Conservation (phyloP, 257 asterid species). For the Jacaranda copaia region DNA sequence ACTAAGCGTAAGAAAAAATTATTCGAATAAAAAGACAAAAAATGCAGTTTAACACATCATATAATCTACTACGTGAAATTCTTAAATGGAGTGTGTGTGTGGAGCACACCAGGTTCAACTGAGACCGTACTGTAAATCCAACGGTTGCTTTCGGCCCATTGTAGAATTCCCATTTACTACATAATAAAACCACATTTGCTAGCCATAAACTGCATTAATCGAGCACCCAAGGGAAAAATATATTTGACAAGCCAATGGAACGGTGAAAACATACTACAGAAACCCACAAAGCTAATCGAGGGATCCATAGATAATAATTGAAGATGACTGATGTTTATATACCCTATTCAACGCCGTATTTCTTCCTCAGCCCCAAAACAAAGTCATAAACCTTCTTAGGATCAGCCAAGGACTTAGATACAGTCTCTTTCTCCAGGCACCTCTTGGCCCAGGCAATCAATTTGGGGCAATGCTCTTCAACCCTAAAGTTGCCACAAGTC, state of each 20-base stretch:
- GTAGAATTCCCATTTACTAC: not conserved
- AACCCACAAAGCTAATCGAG: too few relatives aligned
- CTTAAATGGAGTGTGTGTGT: too few relatives aligned
- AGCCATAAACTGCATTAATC: not conserved
- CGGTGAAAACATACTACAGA: too few relatives aligned
- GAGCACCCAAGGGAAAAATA: not conserved
- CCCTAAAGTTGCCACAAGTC: conserved; percentile 41
- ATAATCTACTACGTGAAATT: too few relatives aligned
- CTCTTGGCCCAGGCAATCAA: conserved; percentile 52
- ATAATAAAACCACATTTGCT: not conserved
- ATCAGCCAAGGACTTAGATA: conserved; percentile 45
- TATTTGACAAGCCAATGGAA: not conserved
- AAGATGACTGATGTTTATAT: too few relatives aligned
- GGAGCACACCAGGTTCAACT: too few relatives aligned
- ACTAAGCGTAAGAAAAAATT: too few relatives aligned
- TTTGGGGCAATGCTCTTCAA: conserved; percentile 48
- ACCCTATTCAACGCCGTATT: conserved; percentile 16
- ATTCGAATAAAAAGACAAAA: too few relatives aligned
- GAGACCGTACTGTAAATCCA: too few relatives aligned
- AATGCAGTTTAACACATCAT: too few relatives aligned
- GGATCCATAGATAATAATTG: too few relatives aligned
- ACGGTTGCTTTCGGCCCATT: too few relatives aligned
- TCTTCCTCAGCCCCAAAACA: conserved; percentile 34
- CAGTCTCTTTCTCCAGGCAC: conserved; percentile 50
- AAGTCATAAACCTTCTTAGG: conserved; percentile 40